A percentile compares a stretch with the other conserved stretches of the same genome.
Conservation (phyloP, 164 flowering plant genomes). For the Aristolochia contorta region DNA sequence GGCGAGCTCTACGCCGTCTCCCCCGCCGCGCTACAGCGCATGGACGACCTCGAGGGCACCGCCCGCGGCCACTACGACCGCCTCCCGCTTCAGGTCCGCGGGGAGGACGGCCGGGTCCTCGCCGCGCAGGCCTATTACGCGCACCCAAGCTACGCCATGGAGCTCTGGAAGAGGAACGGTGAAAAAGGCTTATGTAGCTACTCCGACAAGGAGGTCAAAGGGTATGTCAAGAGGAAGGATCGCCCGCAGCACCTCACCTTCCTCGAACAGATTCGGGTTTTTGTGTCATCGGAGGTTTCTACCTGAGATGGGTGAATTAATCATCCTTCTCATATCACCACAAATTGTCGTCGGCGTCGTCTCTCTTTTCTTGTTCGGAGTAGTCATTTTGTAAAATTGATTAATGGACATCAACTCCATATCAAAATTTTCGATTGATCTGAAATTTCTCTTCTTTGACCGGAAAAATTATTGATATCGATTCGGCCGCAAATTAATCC, state of each 20-base stretch:
- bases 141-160: constrained; percentile 53
- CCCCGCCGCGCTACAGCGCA: constrained; percentile 24
- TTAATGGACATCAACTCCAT: no score
- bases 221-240: constrained; percentile 60
- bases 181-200: constrained; percentile 38
- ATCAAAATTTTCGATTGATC: no score
- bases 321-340: no score
- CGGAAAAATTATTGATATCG: no score
- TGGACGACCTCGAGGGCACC: constrained; percentile 75
- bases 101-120: constrained; percentile 3
- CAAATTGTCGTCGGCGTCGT: no score
- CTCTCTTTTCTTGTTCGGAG: no score
- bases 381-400: no score
- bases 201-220: constrained; percentile 44
- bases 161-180: constrained; percentile 61
- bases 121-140: constrained; percentile 68
- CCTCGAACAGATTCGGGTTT: constrained; percentile 46
- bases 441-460: no score
- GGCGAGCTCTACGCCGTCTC: constrained; percentile 90
- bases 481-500: no score
- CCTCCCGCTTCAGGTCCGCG: constrained; percentile 27
- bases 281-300: constrained; percentile 10
- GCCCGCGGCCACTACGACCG: constrained; percentile 62
- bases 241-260: constrained; percentile 50
- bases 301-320: no score